Evolutionary conservation across 2,329 filamentous ascomycete genomes (phyloP), one percentile per base, ranked within the genome.

Genomic region (Alternaria sp.): DNA sequence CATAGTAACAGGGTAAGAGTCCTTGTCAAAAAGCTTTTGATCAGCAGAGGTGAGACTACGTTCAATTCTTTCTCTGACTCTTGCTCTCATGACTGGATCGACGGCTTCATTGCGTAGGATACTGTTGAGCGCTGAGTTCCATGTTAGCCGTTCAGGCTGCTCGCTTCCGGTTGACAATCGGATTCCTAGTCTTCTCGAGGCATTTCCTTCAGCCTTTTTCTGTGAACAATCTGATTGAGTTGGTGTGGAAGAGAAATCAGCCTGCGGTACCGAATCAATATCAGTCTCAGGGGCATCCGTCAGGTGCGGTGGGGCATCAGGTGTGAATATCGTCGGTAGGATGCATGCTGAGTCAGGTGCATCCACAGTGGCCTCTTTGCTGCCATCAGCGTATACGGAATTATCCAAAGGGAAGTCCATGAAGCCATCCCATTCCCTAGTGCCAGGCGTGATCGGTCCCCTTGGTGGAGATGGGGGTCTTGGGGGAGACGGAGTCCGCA

Each of bases 91-190:
- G 9, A 11, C 48, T 6, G 57, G 24, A 36, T 66, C 46, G 2
- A 68, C 26, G 16, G n/a, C 16, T 18, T 56, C 58, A 14, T 60
- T 42, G 4, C 12, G 28, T 4, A 69, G 20, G 20, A 65, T 62
- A 4, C 44, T 28, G n/a, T 62, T 65, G 16, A 68, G 48, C 5
- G 38, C 61, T 22, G 22, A 18, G 18, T 56, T 60, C 67, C 66
- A 70, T 36, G 62, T 64, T 18, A 64, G 41, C 30, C 18, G 18
- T 41, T 55, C 44, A 28, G 32, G 5, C 9, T 9, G 11, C 22
- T 41, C 41, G 1, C 4, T 20, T 7, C 26, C 28, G 43, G 5
- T 42, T 12, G 24, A n/a, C 1, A 18, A 20, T 6, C 7, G n/a
- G 18, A 11, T 2, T 18, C 28, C 22, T 4, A 30, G 3, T 26